phyloP scores from a whole-genome alignment of 2,329 filamentous ascomycete genomes.

The Sporothrix luriei region DNA sequence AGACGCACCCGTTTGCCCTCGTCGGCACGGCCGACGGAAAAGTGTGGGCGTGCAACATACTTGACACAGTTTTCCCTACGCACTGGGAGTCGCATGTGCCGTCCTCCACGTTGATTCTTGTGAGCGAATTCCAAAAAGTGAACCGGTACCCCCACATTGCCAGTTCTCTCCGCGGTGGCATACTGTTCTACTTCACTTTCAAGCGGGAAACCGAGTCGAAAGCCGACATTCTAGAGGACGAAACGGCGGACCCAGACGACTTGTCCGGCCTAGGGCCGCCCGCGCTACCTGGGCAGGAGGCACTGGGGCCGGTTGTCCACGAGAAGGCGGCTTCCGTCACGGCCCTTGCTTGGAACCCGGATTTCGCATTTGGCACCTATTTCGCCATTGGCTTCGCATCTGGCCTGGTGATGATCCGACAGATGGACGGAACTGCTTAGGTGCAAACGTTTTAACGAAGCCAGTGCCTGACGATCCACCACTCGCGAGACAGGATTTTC shows the following conservation, averaged over 20 bases:
- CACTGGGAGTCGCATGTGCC: slow-evolving; percentile 45
- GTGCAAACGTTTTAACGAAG: background rate
- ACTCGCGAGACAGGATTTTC: too few relatives aligned
- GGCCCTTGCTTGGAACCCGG: slow-evolving; percentile 68
- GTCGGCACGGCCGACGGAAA: slow-evolving; percentile 55
- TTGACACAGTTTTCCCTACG: slow-evolving; percentile 49
- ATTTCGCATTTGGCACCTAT: slow-evolving; percentile 66
- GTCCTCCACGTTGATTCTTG: slow-evolving; percentile 52
- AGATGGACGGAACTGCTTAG: slow-evolving; percentile 47
- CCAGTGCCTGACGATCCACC: too few relatives aligned
- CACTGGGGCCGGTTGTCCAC: slow-evolving; percentile 47
- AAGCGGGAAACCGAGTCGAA: slow-evolving; percentile 18
- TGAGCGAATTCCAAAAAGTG: slow-evolving; percentile 56
- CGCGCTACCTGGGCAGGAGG: background rate
- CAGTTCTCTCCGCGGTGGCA: background rate
- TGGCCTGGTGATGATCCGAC: slow-evolving; percentile 67
- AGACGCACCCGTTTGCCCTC: slow-evolving; percentile 56
- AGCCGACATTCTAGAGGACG: slow-evolving; percentile 36
- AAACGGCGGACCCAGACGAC: slow-evolving; percentile 40
- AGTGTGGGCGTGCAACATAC: slow-evolving; percentile 45
- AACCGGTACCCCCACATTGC: too few relatives aligned
- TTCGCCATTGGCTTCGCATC: slow-evolving; percentile 67
- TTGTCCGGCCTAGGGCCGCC: background rate
- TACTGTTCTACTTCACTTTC: background rate
- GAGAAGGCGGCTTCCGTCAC: slow-evolving; percentile 66